These are phyloP conservation scores for Boletellus dicymbophilus DNA, from an alignment of 1,284 basidiomycete genomes.

Conservation along the genomic window DNA sequence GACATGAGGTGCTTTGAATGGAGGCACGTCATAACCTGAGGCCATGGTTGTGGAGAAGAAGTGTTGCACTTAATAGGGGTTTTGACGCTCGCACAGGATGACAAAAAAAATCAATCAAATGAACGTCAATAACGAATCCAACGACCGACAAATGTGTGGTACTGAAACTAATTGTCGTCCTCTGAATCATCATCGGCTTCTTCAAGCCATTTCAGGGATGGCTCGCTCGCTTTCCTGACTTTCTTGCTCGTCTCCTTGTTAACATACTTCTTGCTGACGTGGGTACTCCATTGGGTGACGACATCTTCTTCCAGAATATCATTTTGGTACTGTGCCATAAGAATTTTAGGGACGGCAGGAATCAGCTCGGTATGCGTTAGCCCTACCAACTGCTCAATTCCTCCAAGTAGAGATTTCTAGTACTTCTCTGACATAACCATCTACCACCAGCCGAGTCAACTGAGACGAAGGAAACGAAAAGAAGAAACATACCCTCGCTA, in stretches of 20 bases:
- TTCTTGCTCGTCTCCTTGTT: slow-evolving; percentile 96
- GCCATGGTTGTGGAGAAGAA: slow-evolving; percentile 10
- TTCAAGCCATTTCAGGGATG: slow-evolving; percentile 84
- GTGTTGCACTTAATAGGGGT: not conserved
- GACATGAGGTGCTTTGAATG: slow-evolving; percentile 39
- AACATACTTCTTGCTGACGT: slow-evolving; percentile 98
- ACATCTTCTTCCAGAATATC: slow-evolving; percentile 95
- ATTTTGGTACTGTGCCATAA: slow-evolving; percentile 94
- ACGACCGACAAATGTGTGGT: not conserved
- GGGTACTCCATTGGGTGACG: slow-evolving; percentile 92
- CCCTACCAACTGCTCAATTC: slow-evolving; percentile 84
- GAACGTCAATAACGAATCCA: slow-evolving; percentile 14
- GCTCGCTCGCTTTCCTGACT: slow-evolving; percentile 93
- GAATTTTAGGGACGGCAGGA: slow-evolving; percentile 80
- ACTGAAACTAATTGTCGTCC: slow-evolving; percentile 10
- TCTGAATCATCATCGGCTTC: slow-evolving; percentile 50
- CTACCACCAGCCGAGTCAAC: slow-evolving; percentile 35
- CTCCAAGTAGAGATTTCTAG: slow-evolving; percentile 92
- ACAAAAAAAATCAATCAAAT: slow-evolving; percentile 2
- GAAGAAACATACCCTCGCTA: slow-evolving; percentile 68
- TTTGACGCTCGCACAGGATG: not conserved
- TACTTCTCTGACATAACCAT: slow-evolving; percentile 89
- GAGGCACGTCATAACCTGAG: slow-evolving; percentile 25
- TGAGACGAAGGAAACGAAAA: not conserved
- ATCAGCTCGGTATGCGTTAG: slow-evolving; percentile 68